Evolutionary conservation across 495 filamentous ascomycete genomes (phyloP), one percentile per base, ranked within the genome.

Genomic region (Neurospora discreta): DNA sequence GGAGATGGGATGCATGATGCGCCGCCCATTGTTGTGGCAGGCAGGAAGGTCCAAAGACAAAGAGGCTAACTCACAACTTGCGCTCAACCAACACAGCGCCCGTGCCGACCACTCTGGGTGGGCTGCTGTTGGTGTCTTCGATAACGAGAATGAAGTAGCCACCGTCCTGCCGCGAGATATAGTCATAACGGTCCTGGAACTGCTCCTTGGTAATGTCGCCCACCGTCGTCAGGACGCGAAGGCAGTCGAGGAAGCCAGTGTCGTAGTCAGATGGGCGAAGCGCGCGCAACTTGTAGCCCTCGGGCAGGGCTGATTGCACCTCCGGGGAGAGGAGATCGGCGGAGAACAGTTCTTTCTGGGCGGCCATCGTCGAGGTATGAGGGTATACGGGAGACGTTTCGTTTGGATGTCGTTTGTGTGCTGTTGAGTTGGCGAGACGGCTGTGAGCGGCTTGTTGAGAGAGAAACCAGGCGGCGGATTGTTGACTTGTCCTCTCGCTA

Each of bases 201-300:
- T 87, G 82, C 71, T 89, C 87, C 80, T 91, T 86, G 58, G 83
- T 85, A 74, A 98, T 91, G 46, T 97, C 93, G 71, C 96, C 96
- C 33, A 99, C 96, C 42, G 90, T 93, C 5, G 95, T 98, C 74
- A 99, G 84, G 38, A 97, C 94, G 15, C 93, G 89, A 69, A 99
- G 87, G 71, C 94, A 93, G 80, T 97, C 93, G 65, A 98, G 89
- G 81, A 97, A 97, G 71, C 90, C 91, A 5, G 84, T 83, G 38
- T 87, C 81, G 84, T 90, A 97, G 84, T 99, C 95, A 77, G 85
- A 86, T 74, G 88, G 87, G 74, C 89, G 89, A 70, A 97, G 82
- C 1, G 96, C 91, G 8, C 95, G 93, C 75, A 96, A 87, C 23
- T 84, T 89, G 86, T 98, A 98, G 76, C 90, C 89, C 73, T 89